phyloP scores from a whole-genome alignment of 192 early-diverging fungal genomes.

The Rhizophagus prolifer region DNA sequence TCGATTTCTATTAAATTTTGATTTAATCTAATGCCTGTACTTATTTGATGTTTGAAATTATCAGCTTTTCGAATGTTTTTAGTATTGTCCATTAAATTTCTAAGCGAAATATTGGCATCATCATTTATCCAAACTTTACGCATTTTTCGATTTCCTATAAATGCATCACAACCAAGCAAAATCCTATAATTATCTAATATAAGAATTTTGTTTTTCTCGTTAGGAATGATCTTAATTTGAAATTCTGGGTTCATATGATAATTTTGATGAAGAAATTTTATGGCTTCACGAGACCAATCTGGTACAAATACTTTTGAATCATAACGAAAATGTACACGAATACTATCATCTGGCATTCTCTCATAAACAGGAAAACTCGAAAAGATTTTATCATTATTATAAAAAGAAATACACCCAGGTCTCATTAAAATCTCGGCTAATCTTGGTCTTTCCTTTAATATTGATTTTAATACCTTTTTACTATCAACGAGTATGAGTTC shows the following conservation, averaged over 20 bases:
- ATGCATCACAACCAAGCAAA: not conserved
- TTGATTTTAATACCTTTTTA: not conserved
- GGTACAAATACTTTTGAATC: not conserved
- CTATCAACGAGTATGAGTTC: not conserved
- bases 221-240: not conserved
- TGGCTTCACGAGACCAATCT: not conserved
- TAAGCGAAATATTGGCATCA: not conserved
- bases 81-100: not conserved
- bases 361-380: not conserved
- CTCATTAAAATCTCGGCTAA: not conserved
- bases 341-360: not conserved
- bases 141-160: not conserved
- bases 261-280: not conserved
- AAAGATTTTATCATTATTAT: not conserved
- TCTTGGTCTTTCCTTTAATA: not conserved
- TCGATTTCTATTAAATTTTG: not conserved
- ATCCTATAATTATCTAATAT: not conserved
- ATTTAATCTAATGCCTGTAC: not conserved
- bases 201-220: not conserved
- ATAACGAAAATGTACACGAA: not conserved
- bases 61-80: not conserved
- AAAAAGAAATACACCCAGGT: not conserved
- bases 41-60: not conserved
- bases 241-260: not conserved
- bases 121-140: not conserved